These are phyloP conservation scores for Pythium rhizo-oryzae DNA, from an alignment of 352 stramenopile species.

Conservation along the genomic window DNA sequence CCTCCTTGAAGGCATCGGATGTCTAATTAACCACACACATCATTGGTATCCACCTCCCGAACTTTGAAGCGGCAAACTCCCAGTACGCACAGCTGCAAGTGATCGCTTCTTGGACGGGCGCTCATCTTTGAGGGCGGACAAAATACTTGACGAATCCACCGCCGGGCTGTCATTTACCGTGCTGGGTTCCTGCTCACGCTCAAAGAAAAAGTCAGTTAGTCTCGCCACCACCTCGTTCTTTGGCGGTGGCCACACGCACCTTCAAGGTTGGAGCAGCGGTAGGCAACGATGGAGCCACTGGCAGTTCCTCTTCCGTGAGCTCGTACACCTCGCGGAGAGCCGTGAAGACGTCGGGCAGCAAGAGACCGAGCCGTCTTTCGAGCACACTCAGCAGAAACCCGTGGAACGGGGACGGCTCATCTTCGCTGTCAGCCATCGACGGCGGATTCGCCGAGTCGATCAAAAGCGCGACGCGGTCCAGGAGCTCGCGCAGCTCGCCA, in stretches of 20 bases:
- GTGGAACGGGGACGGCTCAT: constrained; percentile 71
- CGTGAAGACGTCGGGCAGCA: constrained; percentile 52
- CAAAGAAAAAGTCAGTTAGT: not conserved
- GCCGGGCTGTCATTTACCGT: not conserved
- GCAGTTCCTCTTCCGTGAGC: constrained; percentile 44
- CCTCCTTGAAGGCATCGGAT: constrained; percentile 28
- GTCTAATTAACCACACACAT: constrained; percentile 1
- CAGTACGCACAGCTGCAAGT: constrained; percentile 14
- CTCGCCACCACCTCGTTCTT: not conserved
- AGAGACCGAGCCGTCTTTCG: constrained; percentile 37
- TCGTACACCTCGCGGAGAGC: constrained; percentile 63
- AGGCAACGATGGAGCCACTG: not conserved
- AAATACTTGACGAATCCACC: constrained; percentile 44
- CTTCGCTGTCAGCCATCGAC: constrained; percentile 63
- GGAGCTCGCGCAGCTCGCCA: constrained; percentile 59
- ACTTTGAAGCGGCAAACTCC: too few relatives aligned
- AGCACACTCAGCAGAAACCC: constrained; percentile 63
- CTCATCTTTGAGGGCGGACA: constrained; percentile 68
- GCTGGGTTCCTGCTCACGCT: not conserved
- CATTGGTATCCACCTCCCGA: not conserved
- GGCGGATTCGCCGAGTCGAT: constrained; percentile 70
- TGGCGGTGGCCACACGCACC: too few relatives aligned
- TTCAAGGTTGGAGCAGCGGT: not conserved
- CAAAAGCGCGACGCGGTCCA: constrained; percentile 77
- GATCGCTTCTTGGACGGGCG: constrained; percentile 24